A percentile compares a stretch with the other conserved stretches of the same genome.
Conservation (phyloP, 73 alveolate genomes). For the Paramecium sonneborni region DNA sequence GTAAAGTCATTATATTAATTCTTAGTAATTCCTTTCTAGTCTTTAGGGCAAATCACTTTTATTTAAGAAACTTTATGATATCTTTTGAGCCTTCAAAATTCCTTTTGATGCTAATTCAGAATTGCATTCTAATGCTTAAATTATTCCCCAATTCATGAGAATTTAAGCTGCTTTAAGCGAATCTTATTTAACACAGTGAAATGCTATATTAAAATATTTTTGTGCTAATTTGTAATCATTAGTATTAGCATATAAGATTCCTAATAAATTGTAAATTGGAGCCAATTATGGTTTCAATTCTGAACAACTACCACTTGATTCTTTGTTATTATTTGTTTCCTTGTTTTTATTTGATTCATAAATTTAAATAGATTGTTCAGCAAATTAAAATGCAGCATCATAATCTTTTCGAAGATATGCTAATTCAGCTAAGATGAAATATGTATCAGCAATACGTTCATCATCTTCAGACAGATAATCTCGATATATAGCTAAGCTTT, state of each 20-base stretch:
- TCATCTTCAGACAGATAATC: background rate
- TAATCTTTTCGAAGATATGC: background rate
- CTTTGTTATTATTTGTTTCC: background rate
- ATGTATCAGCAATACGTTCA: slow-evolving; percentile 21
- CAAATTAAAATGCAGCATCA: slow-evolving; percentile 32
- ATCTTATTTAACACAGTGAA: background rate
- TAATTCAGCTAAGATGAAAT: background rate
- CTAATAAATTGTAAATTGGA: background rate
- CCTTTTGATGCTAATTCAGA: slow-evolving; percentile 3
- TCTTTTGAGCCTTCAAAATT: background rate
- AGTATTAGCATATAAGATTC: background rate
- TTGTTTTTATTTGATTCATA: background rate
- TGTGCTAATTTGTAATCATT: background rate
- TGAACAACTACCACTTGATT: background rate
- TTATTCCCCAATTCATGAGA: background rate
- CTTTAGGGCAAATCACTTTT: background rate
- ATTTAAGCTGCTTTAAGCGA: background rate
- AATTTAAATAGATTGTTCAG: background rate
- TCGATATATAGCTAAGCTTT: background rate
- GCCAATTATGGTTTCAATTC: background rate
- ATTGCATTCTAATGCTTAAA: background rate
- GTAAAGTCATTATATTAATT: background rate
- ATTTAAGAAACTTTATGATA: background rate
- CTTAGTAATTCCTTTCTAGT: background rate
- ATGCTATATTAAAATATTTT: background rate